Percentiles rank a stretch among this genome's conserved stretches.
phyloP scores from a whole-genome alignment of 768 basidiomycete genomes.

The Suillus alpinus region DNA sequence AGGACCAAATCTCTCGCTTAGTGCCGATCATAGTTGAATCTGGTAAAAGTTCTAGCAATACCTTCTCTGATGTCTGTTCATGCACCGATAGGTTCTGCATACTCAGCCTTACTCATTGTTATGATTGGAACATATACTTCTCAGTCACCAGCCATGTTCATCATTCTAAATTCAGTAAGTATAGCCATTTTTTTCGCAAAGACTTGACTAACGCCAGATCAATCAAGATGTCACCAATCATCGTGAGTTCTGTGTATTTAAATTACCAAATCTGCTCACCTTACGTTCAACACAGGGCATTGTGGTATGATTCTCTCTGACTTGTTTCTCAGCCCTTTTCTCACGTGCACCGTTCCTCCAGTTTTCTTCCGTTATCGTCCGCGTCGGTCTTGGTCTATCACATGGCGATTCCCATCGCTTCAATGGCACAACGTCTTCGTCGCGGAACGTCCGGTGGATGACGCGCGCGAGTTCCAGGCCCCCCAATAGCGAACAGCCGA shows the following conservation, averaged over 20 bases:
- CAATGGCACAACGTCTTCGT: not conserved
- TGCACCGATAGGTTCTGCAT: constrained; percentile 11
- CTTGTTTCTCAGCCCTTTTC: not conserved
- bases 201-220: not conserved
- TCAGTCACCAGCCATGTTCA: constrained; percentile 14
- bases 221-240: constrained; percentile 14
- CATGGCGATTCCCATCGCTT: constrained; percentile 11
- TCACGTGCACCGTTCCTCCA: constrained; percentile 1
- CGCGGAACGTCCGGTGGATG: constrained; percentile 2
- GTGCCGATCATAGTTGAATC: constrained; percentile 20
- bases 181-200: not conserved
- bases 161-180: constrained; percentile 18
- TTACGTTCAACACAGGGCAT: constrained; percentile 9
- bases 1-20: constrained; percentile 9
- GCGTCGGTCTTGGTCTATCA: constrained; percentile 20
- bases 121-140: constrained; percentile 17
- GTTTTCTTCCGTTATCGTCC: constrained; percentile 27
- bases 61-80: not conserved
- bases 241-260: constrained; percentile 11
- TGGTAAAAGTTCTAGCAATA: constrained; percentile 9
- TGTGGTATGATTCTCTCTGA: constrained; percentile 9
- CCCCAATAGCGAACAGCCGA: not conserved
- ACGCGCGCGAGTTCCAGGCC: not conserved
- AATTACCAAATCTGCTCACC: not conserved
- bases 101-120: constrained; percentile 15